These are phyloP conservation scores for Cladosporium austrohemisphaericum DNA, from an alignment of 2,329 filamentous ascomycete genomes.

Conservation along the genomic window DNA sequence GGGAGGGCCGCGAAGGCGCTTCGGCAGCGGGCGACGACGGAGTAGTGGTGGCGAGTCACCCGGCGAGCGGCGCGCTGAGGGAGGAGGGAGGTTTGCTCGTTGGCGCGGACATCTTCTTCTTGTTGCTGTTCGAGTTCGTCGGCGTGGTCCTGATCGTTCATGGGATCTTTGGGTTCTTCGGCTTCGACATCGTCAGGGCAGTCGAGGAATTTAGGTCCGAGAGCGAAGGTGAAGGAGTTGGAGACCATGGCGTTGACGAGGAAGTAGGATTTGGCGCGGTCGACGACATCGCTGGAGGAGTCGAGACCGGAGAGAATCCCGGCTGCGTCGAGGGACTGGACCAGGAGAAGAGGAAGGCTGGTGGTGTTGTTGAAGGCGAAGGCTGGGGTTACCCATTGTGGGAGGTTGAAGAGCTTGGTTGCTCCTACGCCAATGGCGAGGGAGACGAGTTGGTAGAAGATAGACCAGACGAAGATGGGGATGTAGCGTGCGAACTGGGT, in stretches of 20 bases:
- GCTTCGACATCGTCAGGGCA: constrained; percentile 31
- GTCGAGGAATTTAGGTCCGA: constrained; percentile 58
- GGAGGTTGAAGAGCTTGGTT: constrained; percentile 47
- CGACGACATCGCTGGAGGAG: constrained; percentile 48
- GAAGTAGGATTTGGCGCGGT: constrained; percentile 63
- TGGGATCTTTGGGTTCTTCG: constrained; percentile 16
- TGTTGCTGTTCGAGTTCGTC: constrained; percentile 29
- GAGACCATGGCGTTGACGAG: constrained; percentile 62
- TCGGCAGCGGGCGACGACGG: constrained; percentile 33
- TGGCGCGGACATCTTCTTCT: constrained; percentile 29
- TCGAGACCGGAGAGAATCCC: constrained; percentile 51
- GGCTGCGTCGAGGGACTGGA: constrained; percentile 52
- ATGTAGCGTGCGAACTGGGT: constrained; percentile 20
- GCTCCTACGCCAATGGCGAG: constrained; percentile 45
- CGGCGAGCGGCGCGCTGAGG: constrained; percentile 36
- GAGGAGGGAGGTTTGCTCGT: constrained; percentile 53
- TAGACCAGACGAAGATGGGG: constrained; percentile 45
- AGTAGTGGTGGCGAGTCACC: constrained; percentile 30
- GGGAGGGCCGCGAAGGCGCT: constrained; percentile 37
- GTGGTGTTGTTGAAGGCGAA: constrained; percentile 58
- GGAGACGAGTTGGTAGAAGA: constrained; percentile 49
- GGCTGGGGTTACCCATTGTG: constrained; percentile 52
- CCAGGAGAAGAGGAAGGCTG: constrained; percentile 49
- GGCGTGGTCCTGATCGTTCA: constrained; percentile 24
- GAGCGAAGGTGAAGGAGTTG: constrained; percentile 59